These are phyloP conservation scores for Pueraria montana DNA, from an alignment of 306 rosid species.

Conservation along the genomic window DNA sequence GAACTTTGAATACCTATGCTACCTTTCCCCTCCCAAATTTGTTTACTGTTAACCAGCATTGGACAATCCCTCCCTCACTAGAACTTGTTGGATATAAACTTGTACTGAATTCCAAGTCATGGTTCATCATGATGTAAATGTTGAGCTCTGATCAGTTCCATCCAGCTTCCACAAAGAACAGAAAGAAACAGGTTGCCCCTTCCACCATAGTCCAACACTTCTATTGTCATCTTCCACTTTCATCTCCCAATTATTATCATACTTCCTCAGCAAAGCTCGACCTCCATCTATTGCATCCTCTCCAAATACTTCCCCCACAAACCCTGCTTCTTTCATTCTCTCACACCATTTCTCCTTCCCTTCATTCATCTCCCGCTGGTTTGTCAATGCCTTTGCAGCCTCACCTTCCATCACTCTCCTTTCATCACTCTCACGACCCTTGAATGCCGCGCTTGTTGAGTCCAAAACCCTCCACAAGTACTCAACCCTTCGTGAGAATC, in stretches of 20 bases:
- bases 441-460: slow-evolving; percentile 83
- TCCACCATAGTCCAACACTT: slow-evolving; percentile 83
- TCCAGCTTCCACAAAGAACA: slow-evolving; percentile 80
- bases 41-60: background rate
- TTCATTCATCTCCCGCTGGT: slow-evolving; percentile 77
- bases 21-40: background rate
- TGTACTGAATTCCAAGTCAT: background rate
- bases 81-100: background rate
- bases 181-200: slow-evolving; percentile 82
- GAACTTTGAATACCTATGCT: background rate
- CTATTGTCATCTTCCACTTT: slow-evolving; percentile 71
- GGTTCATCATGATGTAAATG: slow-evolving; percentile 2
- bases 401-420: slow-evolving; percentile 94
- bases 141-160: slow-evolving; percentile 41
- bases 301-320: slow-evolving; percentile 61
- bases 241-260: slow-evolving; percentile 90
- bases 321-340: slow-evolving; percentile 79
- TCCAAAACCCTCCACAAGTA: slow-evolving; percentile 86
- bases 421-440: slow-evolving; percentile 80
- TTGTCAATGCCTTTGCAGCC: slow-evolving; percentile 80
- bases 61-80: background rate
- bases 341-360: slow-evolving; percentile 85
- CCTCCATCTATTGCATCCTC: slow-evolving; percentile 84
- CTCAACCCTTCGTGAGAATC: slow-evolving; percentile 73
- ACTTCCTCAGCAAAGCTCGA: slow-evolving; percentile 84